Percentiles rank a stretch among this genome's conserved stretches.
Conservation (phyloP, 2,329 filamentous ascomycete genomes). For the Fusarium sp. region DNA sequence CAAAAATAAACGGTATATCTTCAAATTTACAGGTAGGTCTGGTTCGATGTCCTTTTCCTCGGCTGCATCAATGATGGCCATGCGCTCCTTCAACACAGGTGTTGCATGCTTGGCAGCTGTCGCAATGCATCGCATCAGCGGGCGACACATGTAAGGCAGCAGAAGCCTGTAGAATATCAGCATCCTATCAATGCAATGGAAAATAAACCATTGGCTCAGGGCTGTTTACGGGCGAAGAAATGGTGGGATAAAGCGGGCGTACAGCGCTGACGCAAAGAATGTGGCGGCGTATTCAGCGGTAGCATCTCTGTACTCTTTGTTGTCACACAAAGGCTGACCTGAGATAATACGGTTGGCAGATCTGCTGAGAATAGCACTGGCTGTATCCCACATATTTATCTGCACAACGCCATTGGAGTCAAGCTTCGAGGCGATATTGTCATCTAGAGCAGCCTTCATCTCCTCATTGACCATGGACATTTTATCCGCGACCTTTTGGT, state of each 20-base stretch:
- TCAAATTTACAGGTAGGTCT: neutral
- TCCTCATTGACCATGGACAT: slow-evolving; percentile 24
- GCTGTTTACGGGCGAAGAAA: slow-evolving; percentile 21
- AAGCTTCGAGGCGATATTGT: slow-evolving; percentile 13
- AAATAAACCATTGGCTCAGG: neutral
- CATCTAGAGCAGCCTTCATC: slow-evolving; percentile 11
- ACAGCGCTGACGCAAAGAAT: slow-evolving; percentile 20
- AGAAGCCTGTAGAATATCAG: slow-evolving; percentile 7
- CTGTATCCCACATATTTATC: slow-evolving; percentile 26
- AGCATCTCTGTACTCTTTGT: slow-evolving; percentile 21
- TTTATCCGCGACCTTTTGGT: slow-evolving; percentile 18
- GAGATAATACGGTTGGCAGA: slow-evolving; percentile 28
- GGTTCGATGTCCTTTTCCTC: slow-evolving; percentile 7
- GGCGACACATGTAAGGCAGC: slow-evolving; percentile 19
- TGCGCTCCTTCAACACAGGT: slow-evolving; percentile 9
- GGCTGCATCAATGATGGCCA: slow-evolving; percentile 18
- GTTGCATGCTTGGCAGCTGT: slow-evolving; percentile 23
- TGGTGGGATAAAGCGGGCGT: slow-evolving; percentile 22
- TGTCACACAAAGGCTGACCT: slow-evolving; percentile 19
- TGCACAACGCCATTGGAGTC: neutral
- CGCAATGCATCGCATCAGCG: slow-evolving; percentile 19
- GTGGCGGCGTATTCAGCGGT: slow-evolving; percentile 21
- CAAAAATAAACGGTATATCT: neutral
- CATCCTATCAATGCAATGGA: neutral
- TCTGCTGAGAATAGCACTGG: slow-evolving; percentile 17